phyloP scores from a whole-genome alignment of 331 rosid genomes.

The Rosa hybrid region DNA sequence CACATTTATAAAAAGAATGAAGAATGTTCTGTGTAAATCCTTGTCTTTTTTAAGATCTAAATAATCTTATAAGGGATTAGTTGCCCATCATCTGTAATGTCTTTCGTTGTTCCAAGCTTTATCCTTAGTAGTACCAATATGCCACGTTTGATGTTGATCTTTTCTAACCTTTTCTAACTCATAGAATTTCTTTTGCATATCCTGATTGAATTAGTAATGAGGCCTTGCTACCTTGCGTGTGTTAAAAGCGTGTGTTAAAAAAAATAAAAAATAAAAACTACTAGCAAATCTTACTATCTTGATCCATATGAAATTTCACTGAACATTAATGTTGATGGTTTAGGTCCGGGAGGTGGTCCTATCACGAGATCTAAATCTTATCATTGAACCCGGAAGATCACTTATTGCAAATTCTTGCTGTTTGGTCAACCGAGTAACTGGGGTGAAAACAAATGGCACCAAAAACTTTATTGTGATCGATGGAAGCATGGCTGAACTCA shows the following conservation, averaged over 20 bases:
- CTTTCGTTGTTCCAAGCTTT: neutral
- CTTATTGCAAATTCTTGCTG: slow-evolving; percentile 92
- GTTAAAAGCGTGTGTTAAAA: neutral
- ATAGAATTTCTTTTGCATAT: neutral
- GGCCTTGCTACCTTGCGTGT: neutral
- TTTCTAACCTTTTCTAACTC: neutral
- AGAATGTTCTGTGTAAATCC: neutral
- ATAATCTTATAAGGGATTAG: neutral
- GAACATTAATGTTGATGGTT: slow-evolving; percentile 20
- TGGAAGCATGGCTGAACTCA: slow-evolving; percentile 99
- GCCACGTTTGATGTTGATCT: neutral
- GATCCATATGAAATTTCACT: neutral
- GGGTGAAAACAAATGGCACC: slow-evolving; percentile 95
- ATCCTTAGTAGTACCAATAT: neutral
- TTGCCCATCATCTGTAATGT: neutral
- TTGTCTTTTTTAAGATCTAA: neutral
- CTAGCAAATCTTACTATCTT: neutral
- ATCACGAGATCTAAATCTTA: slow-evolving; percentile 79
- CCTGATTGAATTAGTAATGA: no score
- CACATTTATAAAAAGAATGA: neutral
- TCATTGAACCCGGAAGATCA: slow-evolving; percentile 97
- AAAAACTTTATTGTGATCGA: slow-evolving; percentile 89
- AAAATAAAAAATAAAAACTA: neutral
- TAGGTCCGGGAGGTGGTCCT: slow-evolving; percentile 87
- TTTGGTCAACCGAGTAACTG: slow-evolving; percentile 88